Evolutionary conservation across 2,329 filamentous ascomycete species (phyloP), one percentile per base, ranked within the genome.

Genomic region (Fusarium oligoseptatum): DNA sequence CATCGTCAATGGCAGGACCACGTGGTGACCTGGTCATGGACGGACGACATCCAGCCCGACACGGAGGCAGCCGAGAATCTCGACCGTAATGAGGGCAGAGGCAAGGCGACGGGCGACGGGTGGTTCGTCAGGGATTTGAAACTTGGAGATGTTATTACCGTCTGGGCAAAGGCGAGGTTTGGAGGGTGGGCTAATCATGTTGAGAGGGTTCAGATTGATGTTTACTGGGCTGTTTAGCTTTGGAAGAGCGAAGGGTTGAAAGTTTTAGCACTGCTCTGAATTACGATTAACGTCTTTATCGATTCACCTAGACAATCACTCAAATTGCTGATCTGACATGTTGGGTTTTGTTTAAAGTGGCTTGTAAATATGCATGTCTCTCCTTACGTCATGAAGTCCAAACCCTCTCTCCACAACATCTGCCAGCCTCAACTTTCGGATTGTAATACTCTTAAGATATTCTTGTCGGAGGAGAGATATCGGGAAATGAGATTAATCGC

Each of bases 91-190:
- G 24, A 78, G 2, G 91, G 90, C 0, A 84, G 90, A 1, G 90
- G 90, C 1, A 78, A 77, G 22, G 85, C 77, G 5, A 89, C 88
- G 0, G 87, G 82, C 0, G 85, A 87, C 61, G 91, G 91, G 1
- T 81, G 85, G 41, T 92, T 91, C 78, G 86, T 92, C 37, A 85
- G 87, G 17, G 83, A 81, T 55, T 77, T 92, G 73, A 87, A 85
- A 73, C 73, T 90, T n/a, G 91, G 91, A 1, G 91, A 92, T 73
- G 86, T 90, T 20, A 81, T 92, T 12, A 92, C 90, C 0, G 77
- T 92, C 2, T 92, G 90, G 90, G 90, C 83, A 1, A 90, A 88
- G 80, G 85, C 89, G 3, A 85, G 90, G 67, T 92, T 89, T 65
- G 80, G 78, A 0, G 86, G 82, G 0, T 92, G 91, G 91, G 55